These are phyloP conservation scores for Cercospora berteroae DNA, from an alignment of 2,329 filamentous ascomycete species.

Conservation along the genomic window DNA sequence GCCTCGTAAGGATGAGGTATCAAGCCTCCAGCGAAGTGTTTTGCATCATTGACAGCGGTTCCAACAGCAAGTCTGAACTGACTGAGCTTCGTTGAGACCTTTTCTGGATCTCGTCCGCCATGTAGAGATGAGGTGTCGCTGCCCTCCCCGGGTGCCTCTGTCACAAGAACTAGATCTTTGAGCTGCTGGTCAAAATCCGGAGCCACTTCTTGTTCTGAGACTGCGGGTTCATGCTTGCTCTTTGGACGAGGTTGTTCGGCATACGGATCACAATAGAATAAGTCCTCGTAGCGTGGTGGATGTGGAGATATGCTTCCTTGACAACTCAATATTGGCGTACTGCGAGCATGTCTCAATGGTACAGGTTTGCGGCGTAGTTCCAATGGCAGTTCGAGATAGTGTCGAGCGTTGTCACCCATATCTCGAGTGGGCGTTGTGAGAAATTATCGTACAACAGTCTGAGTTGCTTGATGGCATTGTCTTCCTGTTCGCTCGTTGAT, in stretches of 20 bases:
- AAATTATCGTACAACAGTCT: not conserved
- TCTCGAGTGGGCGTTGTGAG: not conserved
- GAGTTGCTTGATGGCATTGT: not conserved
- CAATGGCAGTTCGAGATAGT: not conserved
- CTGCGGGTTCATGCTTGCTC: not conserved
- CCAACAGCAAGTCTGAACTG: conserved; percentile 8
- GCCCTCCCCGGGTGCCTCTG: not conserved
- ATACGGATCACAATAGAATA: conserved; percentile 5
- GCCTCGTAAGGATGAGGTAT: conserved; percentile 16
- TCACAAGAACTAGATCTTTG: conserved; percentile 1
- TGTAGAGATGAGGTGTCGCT: not conserved
- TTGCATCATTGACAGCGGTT: conserved; percentile 7
- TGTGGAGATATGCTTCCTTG: not conserved
- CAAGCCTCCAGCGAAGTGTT: conserved; percentile 16
- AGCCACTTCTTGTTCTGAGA: not conserved
- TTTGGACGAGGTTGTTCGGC: not conserved
- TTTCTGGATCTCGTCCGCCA: not conserved
- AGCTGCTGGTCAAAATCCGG: conserved; percentile 11
- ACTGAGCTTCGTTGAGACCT: not conserved
- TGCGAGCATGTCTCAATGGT: conserved; percentile 5
- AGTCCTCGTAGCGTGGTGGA: not conserved
- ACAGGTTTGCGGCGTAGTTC: conserved; percentile 1
- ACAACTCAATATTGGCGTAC: not conserved
- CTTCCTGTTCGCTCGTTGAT: not conserved
- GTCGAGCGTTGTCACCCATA: not conserved